A percentile compares a stretch with the other conserved stretches of the same genome.
Conservation (phyloP, 352 stramenopile species). For the Phytophthora fragariaefolia region DNA sequence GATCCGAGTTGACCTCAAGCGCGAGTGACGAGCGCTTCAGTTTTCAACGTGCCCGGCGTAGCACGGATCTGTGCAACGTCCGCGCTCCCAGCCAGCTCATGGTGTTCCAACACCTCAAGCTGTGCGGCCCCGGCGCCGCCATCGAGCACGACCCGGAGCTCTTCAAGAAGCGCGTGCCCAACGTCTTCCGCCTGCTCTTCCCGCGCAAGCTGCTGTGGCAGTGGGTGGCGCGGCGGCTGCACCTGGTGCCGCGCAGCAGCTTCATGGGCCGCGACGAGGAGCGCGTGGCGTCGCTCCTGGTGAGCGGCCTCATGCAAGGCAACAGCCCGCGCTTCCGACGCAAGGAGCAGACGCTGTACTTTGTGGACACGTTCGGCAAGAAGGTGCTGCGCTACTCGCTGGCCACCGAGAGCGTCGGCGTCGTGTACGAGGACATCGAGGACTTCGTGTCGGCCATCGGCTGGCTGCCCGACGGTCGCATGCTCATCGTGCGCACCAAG, state of each 20-base stretch:
- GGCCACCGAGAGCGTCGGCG: constrained; percentile 33
- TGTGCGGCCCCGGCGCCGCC: constrained; percentile 1
- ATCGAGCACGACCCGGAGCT: constrained; percentile 22
- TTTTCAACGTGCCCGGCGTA: constrained; percentile 20
- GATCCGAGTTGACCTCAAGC: constrained; percentile 9
- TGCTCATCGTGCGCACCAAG: constrained; percentile 44
- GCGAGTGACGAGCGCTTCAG: constrained; percentile 28
- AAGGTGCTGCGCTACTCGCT: constrained; percentile 62
- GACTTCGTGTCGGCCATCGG: constrained; percentile 65
- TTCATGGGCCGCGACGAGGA: constrained; percentile 21
- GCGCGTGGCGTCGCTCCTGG: constrained; percentile 40
- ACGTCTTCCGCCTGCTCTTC: constrained; percentile 27
- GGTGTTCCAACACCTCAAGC: constrained; percentile 8
- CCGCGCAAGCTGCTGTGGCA: constrained; percentile 38
- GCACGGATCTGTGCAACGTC: no score
- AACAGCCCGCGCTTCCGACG: constrained; percentile 65
- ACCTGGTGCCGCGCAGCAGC: constrained; percentile 13
- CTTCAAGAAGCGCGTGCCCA: constrained; percentile 36
- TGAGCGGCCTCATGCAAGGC: constrained; percentile 56
- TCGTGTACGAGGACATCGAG: constrained; percentile 50
- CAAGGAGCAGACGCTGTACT: constrained; percentile 66
- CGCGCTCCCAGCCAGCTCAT: constrained; percentile 9
- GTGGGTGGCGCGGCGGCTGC: constrained; percentile 22
- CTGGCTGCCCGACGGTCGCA: constrained; percentile 61
- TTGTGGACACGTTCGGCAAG: constrained; percentile 62